Evolutionary conservation across 257 asterid species (phyloP).

Genomic region (Verbascum thapsus): DNA sequence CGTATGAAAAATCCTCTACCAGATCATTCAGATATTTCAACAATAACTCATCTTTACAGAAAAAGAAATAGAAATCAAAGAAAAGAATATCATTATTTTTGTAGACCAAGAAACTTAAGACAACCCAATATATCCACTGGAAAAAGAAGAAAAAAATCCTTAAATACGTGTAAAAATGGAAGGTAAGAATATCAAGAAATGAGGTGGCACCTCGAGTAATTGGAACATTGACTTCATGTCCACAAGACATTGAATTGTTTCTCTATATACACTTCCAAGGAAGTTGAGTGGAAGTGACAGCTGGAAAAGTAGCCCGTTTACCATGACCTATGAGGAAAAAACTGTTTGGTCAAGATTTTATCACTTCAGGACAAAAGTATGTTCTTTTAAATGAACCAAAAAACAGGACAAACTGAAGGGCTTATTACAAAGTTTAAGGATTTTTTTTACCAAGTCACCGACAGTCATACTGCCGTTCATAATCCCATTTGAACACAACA

Average conservation of each 20-base stretch:
- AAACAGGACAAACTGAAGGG: constrained; percentile 11
- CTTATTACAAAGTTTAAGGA: constrained; percentile 14
- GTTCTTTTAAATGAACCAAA: too few species aligned
- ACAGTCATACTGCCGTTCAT: constrained; percentile 86
- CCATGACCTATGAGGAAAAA: constrained; percentile 83
- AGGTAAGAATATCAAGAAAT: constrained; percentile 22
- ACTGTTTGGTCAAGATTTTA: constrained; percentile 20
- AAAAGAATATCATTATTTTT: too few species aligned
- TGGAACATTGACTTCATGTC: constrained; percentile 99
- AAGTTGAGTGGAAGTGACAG: constrained; percentile 96
- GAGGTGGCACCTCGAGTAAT: constrained; percentile 77
- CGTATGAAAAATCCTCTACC: too few species aligned
- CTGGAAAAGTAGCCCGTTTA: constrained; percentile 94
- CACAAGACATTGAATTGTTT: constrained; percentile 84
- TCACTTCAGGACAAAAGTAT: not conserved
- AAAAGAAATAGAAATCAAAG: too few species aligned
- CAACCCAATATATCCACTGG: too few species aligned
- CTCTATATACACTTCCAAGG: constrained; percentile 95
- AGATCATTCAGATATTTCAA: too few species aligned
- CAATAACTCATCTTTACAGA: too few species aligned
- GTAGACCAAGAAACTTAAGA: too few species aligned
- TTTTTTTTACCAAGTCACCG: constrained; percentile 95
- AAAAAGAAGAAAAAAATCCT: too few species aligned
- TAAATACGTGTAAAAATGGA: too few species aligned
- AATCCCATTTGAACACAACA: constrained; percentile 84